Evolutionary conservation across 805 yeast species (phyloP).

Genomic region (Ogataea pini): DNA sequence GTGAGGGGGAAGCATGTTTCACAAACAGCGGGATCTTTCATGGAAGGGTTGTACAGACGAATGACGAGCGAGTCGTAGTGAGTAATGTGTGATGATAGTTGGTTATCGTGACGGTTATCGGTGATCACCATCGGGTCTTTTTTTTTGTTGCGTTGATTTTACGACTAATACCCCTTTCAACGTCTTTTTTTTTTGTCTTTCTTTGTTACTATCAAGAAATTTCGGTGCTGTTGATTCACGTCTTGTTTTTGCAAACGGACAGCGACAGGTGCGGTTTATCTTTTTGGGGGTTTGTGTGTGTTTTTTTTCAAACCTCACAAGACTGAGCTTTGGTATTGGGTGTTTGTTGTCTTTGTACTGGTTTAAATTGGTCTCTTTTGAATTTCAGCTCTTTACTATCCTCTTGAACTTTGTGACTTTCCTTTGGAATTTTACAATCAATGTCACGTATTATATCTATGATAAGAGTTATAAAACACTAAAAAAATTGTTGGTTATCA

Average conservation of each 20-base stretch:
- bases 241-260: too few species aligned
- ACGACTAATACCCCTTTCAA: conserved; percentile 6
- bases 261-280: conserved; percentile 8
- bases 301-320: conserved; percentile 13
- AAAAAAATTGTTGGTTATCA: background rate
- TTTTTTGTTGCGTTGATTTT: background rate
- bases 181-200: background rate
- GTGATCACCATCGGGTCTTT: too few species aligned
- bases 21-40: background rate
- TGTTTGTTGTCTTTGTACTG: background rate
- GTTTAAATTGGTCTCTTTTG: background rate
- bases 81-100: too few species aligned
- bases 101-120: too few species aligned
- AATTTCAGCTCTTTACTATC: conserved; percentile 5
- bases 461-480: conserved; percentile 1
- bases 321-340: conserved; percentile 10
- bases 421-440: background rate
- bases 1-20: background rate
- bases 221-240: too few species aligned
- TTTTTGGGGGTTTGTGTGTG: background rate
- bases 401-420: background rate
- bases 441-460: conserved; percentile 2
- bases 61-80: background rate
- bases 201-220: background rate
- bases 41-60: background rate